Evolutionary conservation across 805 yeast species (phyloP).

Genomic region (Wickerhamiella galacta): DNA sequence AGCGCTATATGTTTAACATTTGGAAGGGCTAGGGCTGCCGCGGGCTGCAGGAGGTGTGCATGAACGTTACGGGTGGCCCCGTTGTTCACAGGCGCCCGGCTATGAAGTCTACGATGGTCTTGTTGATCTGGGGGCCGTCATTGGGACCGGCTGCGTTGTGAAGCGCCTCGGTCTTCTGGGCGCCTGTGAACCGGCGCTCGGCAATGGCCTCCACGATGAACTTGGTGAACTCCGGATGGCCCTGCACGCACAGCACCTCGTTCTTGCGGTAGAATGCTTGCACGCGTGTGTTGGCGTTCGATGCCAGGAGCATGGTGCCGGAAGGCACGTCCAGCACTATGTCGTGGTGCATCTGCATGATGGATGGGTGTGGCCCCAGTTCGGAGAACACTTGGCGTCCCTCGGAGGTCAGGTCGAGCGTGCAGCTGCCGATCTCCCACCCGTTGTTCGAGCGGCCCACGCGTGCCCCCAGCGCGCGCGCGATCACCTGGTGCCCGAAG

Average conservation of each 20-base stretch:
- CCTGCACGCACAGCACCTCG: conserved; percentile 56
- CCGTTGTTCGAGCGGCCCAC: conserved; percentile 45
- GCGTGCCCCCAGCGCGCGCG: conserved; percentile 43
- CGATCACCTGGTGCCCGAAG: conserved; percentile 75
- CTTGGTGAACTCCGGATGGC: conserved; percentile 69
- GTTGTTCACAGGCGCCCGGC: conserved; percentile 20
- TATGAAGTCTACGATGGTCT: conserved; percentile 25
- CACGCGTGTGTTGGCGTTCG: conserved; percentile 35
- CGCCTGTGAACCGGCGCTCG: conserved; percentile 18
- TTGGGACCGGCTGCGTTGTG: conserved; percentile 23
- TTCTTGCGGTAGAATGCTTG: conserved; percentile 50
- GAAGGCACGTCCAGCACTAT: conserved; percentile 30
- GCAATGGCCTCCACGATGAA: conserved; percentile 18
- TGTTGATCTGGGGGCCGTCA: conserved; percentile 27
- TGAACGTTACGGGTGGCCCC: too few species aligned
- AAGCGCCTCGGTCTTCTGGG: conserved; percentile 7
- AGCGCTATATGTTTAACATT: too few species aligned
- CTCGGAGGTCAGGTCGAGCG: conserved; percentile 31
- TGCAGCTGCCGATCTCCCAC: conserved; percentile 55
- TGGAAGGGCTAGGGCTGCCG: too few species aligned
- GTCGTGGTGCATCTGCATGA: conserved; percentile 47
- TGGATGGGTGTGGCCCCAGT: conserved; percentile 12
- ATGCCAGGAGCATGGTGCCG: conserved; percentile 31
- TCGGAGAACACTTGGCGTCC: conserved; percentile 23
- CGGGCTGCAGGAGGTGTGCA: too few species aligned